These are phyloP conservation scores for Mallotus nudiflorus DNA, from an alignment of 345 rosid genomes.

Conservation along the genomic window DNA sequence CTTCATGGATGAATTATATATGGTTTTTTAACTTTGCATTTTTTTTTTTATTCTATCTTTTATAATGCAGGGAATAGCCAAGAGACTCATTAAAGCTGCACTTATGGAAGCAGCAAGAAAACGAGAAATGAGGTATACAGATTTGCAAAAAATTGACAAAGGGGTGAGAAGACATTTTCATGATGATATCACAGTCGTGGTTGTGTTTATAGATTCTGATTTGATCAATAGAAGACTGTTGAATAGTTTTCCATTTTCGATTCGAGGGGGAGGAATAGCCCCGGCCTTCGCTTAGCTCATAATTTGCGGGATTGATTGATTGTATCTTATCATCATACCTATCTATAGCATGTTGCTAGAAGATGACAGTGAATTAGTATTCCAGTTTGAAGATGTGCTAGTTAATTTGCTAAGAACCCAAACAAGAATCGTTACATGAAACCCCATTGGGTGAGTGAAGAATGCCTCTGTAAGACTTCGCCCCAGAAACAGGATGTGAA, in stretches of 20 bases:
- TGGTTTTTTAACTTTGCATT: not conserved
- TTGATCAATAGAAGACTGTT: constrained; percentile 14
- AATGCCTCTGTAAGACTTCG: no score
- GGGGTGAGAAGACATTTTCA: constrained; percentile 37
- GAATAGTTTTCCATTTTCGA: constrained; percentile 40
- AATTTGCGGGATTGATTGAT: constrained; percentile 6
- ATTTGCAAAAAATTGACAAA: constrained; percentile 22
- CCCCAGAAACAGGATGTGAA: no score
- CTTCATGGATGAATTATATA: not conserved
- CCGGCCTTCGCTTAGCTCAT: constrained; percentile 2
- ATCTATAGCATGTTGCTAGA: not conserved
- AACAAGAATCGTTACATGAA: no score
- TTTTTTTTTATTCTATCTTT: not conserved
- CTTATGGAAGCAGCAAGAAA: constrained; percentile 29
- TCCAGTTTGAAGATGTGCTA: not conserved
- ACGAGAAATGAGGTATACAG: constrained; percentile 25
- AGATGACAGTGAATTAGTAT: no score
- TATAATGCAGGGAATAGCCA: constrained; percentile 24
- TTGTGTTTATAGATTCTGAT: constrained; percentile 26
- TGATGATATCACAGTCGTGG: constrained; percentile 30
- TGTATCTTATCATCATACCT: not conserved
- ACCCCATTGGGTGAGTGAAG: no score
- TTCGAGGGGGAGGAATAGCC: constrained; percentile 28
- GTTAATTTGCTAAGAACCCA: no score
- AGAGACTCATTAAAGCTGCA: constrained; percentile 28